Conservation (phyloP, 768 basidiomycete species). For the Pleurotus tuoliensis region DNA sequence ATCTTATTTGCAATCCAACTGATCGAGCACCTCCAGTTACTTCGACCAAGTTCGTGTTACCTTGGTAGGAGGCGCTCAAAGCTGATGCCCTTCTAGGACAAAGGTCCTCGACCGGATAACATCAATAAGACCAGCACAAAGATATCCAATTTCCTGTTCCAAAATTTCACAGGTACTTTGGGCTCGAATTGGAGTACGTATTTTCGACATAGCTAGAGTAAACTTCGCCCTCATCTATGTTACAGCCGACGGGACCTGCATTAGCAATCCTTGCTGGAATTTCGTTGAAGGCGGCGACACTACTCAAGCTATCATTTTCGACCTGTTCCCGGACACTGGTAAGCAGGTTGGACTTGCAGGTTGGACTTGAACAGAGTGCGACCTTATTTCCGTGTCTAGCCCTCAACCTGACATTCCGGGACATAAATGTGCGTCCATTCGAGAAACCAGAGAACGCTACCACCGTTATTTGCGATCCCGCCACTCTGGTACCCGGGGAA, state of each 20-base stretch:
- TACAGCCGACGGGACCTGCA: constrained; percentile 35
- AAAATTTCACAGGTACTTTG: constrained; percentile 30
- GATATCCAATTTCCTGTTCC: constrained; percentile 30
- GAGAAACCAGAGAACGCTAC: constrained; percentile 17
- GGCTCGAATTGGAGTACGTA: constrained; percentile 33
- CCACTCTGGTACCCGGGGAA: constrained; percentile 22
- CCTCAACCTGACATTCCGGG: constrained; percentile 20
- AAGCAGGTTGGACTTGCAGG: neutral
- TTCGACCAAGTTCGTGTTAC: constrained; percentile 36
- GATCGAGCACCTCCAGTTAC: constrained; percentile 29
- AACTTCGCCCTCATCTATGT: neutral
- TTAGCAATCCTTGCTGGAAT: constrained; percentile 37
- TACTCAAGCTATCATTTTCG: constrained; percentile 32
- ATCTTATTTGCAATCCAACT: neutral
- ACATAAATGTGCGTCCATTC: constrained; percentile 24
- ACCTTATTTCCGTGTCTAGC: constrained; percentile 13
- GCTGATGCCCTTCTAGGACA: constrained; percentile 19
- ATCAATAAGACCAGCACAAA: constrained; percentile 29
- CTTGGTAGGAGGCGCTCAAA: neutral
- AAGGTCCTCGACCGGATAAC: constrained; percentile 27
- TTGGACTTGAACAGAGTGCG: neutral
- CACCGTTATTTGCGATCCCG: constrained; percentile 29
- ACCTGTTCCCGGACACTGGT: constrained; percentile 33
- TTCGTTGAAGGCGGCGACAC: constrained; percentile 29
- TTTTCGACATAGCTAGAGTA: neutral